Conservation (phyloP, 495 filamentous ascomycete genomes). For the Margaritispora aquatica region DNA sequence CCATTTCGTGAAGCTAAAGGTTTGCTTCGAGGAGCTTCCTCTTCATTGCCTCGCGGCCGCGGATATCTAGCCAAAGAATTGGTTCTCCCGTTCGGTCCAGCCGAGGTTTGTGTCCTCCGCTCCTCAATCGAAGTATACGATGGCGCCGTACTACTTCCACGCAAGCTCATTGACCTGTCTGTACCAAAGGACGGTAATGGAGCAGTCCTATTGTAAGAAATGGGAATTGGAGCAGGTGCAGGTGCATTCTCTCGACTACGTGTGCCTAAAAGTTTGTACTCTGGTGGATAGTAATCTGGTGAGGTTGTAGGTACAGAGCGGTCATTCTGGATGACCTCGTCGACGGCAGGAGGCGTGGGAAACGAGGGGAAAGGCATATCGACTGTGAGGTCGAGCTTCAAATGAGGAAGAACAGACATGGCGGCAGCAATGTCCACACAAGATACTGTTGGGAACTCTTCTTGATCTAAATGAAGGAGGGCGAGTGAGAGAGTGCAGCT, state of each 20-base stretch:
- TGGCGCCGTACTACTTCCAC: not conserved
- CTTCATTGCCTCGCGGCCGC: not conserved
- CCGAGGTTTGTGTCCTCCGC: not conserved
- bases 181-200: not conserved
- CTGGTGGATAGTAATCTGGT: not conserved
- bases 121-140: not conserved
- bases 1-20: not conserved
- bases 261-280: not conserved
- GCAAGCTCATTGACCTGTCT: not conserved
- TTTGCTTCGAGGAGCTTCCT: not conserved
- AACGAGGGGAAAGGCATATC: not conserved
- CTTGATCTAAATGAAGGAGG: not conserved
- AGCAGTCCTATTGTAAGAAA: not conserved
- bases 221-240: too few relatives aligned
- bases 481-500: not conserved
- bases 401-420: not conserved
- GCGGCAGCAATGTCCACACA: not conserved
- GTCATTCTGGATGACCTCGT: slow-evolving; percentile 8
- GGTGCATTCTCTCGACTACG: not conserved
- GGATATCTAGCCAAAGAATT: not conserved
- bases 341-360: not conserved
- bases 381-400: not conserved
- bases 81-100: not conserved
- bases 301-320: not conserved
- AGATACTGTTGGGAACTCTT: not conserved